Evolutionary conservation across 495 filamentous ascomycete species (phyloP).

Genomic region (Penicillium soppii): DNA sequence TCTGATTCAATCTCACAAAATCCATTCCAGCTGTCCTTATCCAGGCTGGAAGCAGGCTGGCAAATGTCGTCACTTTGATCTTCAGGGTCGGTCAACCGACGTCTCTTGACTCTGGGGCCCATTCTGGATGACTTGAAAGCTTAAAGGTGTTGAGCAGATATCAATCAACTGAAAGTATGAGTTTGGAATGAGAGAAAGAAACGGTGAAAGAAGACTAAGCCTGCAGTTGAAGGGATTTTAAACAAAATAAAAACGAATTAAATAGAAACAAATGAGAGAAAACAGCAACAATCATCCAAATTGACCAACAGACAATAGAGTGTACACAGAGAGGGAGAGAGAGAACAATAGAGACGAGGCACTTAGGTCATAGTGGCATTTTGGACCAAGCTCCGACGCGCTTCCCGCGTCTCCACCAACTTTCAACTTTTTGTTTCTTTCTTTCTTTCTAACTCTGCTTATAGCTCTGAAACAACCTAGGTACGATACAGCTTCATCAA

Average conservation of each 20-base stretch:
- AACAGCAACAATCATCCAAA: too few relatives aligned
- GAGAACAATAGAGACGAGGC: neutral
- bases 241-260: too few relatives aligned
- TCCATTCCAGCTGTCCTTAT: slow-evolving; percentile 61
- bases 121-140: slow-evolving; percentile 15
- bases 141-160: neutral
- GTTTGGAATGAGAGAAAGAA: neutral
- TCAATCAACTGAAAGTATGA: neutral
- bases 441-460: slow-evolving; percentile 10
- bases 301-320: neutral
- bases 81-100: slow-evolving; percentile 24
- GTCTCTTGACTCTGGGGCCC: slow-evolving; percentile 35
- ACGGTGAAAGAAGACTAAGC: neutral
- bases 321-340: neutral
- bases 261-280: too few relatives aligned
- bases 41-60: slow-evolving; percentile 36
- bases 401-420: slow-evolving; percentile 29
- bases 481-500: neutral
- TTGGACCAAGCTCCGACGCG: slow-evolving; percentile 33
- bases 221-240: too few relatives aligned
- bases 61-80: slow-evolving; percentile 28
- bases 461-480: neutral
- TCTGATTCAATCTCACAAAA: slow-evolving; percentile 93
- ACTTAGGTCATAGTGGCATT: slow-evolving; percentile 18
- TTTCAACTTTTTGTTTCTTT: slow-evolving; percentile 23